A percentile compares a stretch with the other conserved stretches of the same genome.
Conservation (phyloP, 257 asterid genomes). For the Marsdenia floribunda region DNA sequence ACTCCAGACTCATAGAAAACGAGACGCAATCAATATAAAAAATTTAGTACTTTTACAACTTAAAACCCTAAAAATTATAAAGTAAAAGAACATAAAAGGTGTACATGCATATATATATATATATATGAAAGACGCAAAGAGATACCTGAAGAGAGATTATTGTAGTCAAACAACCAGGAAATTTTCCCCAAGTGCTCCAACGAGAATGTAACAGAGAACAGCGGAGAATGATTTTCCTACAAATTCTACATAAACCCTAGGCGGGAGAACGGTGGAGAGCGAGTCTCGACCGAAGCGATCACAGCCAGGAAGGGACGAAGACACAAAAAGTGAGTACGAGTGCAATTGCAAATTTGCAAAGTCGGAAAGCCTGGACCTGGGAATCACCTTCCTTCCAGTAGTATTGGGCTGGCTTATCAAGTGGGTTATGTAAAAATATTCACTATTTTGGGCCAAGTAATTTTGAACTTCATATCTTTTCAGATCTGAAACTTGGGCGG, state of each 20-base stretch:
- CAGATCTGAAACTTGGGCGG: not conserved
- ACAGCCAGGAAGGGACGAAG: not conserved
- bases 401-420: not conserved
- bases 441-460: not conserved
- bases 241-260: conserved; percentile 11
- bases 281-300: not conserved
- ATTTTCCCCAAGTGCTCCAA: not conserved
- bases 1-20: not conserved
- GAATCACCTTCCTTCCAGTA: not conserved
- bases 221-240: not conserved
- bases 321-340: not conserved
- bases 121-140: not conserved
- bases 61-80: not conserved
- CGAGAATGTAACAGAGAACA: not conserved
- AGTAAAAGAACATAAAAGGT: not conserved
- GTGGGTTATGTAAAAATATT: not conserved
- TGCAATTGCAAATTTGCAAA: not conserved
- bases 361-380: not conserved
- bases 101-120: too few relatives aligned
- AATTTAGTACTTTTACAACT: not conserved
- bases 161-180: not conserved
- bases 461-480: not conserved
- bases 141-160: conserved; percentile 7
- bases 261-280: not conserved
- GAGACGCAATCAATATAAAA: not conserved